Evolutionary conservation across 225 moss, liverwort and hornwort genomes (phyloP).

Genomic region (Ulota crispa): DNA sequence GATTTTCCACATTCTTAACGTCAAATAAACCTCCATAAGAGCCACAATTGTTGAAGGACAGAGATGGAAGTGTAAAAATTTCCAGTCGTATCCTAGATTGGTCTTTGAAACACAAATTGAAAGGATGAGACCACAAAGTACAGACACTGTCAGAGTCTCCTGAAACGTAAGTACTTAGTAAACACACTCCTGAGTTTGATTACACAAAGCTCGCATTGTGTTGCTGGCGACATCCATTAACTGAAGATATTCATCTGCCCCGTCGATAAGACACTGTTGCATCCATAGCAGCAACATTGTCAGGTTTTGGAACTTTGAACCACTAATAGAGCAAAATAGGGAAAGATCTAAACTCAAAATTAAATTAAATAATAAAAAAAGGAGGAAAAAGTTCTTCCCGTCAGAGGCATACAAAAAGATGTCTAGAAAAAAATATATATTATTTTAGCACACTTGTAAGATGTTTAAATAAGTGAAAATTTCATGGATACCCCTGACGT

Average conservation of each 20-base stretch:
- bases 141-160: background rate
- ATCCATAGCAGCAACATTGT: conserved; percentile 17
- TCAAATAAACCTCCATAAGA: background rate
- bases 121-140: background rate
- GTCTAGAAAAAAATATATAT: background rate
- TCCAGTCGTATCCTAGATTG: background rate
- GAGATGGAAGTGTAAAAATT: background rate
- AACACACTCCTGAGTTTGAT: conserved; percentile 32
- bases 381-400: background rate
- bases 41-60: background rate
- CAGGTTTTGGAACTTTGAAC: background rate
- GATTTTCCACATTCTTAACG: background rate
- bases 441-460: background rate
- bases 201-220: conserved; percentile 77
- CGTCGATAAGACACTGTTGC: conserved; percentile 73
- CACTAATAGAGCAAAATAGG: background rate
- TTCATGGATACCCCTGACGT: too few relatives aligned
- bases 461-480: too few relatives aligned
- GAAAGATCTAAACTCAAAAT: background rate
- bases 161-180: conserved; percentile 31
- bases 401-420: background rate
- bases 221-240: conserved; percentile 92
- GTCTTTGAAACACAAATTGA: background rate
- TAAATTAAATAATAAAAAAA: background rate
- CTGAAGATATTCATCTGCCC: conserved; percentile 96